phyloP scores from a whole-genome alignment of 2,329 filamentous ascomycete species.

The Epichloe amarillans region DNA sequence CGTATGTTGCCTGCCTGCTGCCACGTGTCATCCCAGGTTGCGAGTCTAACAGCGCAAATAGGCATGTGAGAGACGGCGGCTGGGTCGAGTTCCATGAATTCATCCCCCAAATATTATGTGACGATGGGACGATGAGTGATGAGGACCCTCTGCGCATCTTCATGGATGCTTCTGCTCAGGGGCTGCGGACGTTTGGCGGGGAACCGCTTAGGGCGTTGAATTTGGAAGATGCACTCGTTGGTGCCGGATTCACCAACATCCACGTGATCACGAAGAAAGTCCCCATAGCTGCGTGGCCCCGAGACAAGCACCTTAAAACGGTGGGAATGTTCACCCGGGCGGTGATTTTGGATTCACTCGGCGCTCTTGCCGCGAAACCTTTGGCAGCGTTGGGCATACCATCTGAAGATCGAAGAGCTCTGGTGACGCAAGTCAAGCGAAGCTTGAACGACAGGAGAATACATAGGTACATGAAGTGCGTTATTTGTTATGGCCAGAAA shows the following conservation, averaged over 20 bases:
- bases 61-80: conserved; percentile 31
- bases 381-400: conserved; percentile 24
- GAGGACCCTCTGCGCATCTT: conserved; percentile 25
- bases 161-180: conserved; percentile 18
- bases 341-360: conserved; percentile 27
- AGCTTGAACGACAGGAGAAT: conserved; percentile 21
- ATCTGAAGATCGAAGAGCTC: conserved; percentile 19
- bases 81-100: conserved; percentile 39
- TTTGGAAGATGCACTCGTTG: conserved; percentile 22
- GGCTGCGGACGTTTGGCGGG: conserved; percentile 24
- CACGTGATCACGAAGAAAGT: conserved; percentile 28
- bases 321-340: conserved; percentile 32
- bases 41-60: conserved; percentile 9
- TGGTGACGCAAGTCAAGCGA: conserved; percentile 18
- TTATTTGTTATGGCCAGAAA: conserved; percentile 32
- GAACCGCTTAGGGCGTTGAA: conserved; percentile 22
- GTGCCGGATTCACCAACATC: conserved; percentile 31
- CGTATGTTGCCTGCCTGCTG: conserved; percentile 10
- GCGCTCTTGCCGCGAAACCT: conserved; percentile 28
- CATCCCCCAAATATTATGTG: conserved; percentile 26
- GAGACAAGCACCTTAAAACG: conserved; percentile 25
- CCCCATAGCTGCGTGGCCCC: conserved; percentile 32
- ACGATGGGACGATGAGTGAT: conserved; percentile 29
- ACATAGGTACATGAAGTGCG: conserved; percentile 30
- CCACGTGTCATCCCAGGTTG: neutral